Conservation (phyloP, 257 asterid species). For the Verbascum thapsus region DNA sequence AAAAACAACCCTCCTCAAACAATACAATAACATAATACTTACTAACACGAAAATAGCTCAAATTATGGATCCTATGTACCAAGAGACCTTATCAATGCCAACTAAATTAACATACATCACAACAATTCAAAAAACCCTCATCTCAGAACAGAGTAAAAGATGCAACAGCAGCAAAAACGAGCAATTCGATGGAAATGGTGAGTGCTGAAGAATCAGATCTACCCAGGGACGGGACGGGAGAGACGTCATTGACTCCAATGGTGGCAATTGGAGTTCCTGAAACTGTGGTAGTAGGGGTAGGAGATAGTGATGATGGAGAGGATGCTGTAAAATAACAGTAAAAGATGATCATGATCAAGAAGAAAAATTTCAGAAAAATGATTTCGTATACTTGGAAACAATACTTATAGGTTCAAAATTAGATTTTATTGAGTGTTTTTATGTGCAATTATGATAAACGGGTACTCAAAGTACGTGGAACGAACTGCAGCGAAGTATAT, state of each 20-base stretch:
- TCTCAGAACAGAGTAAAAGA: conserved; percentile 38
- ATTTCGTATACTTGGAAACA: not conserved
- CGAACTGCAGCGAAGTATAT: too few relatives aligned
- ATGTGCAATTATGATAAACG: too few relatives aligned
- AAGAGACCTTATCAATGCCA: not conserved
- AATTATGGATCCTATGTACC: conserved; percentile 29
- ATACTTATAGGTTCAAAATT: not conserved
- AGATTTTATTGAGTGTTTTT: too few relatives aligned
- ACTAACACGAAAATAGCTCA: conserved; percentile 21
- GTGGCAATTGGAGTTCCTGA: conserved; percentile 24
- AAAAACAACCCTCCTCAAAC: conserved; percentile 19
- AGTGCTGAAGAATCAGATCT: conserved; percentile 39
- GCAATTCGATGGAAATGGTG: conserved; percentile 30
- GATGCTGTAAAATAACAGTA: conserved; percentile 23
- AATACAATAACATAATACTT: not conserved
- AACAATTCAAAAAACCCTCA: not conserved
- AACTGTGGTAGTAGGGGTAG: conserved; percentile 24
- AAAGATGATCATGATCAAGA: too few relatives aligned
- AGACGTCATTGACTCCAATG: conserved; percentile 36
- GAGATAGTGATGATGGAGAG: conserved; percentile 32
- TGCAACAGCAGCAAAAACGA: conserved; percentile 33
- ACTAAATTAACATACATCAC: not conserved
- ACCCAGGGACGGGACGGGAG: conserved; percentile 52
- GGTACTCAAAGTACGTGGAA: too few relatives aligned
- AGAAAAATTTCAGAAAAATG: not conserved